phyloP scores from a whole-genome alignment of 768 basidiomycete genomes.

The Leccinellum albellum region DNA sequence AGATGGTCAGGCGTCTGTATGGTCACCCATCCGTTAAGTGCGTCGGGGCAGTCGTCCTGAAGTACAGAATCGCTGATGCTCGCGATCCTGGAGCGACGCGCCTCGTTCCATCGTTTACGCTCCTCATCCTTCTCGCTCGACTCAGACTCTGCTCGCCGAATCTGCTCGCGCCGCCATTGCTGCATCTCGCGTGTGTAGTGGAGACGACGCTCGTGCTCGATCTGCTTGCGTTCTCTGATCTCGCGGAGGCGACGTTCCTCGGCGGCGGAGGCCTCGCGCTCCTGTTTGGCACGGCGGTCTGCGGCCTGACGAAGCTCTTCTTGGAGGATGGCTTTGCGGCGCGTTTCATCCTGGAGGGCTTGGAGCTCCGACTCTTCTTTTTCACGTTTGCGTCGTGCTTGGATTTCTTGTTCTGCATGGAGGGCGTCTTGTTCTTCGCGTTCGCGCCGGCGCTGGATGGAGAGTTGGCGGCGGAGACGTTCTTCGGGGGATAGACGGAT shows the following conservation, averaged over 20 bases:
- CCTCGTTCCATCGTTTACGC: slow-evolving; percentile 38
- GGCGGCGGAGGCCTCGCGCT: slow-evolving; percentile 38
- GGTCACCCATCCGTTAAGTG: slow-evolving; percentile 57
- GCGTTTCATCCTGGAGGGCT: slow-evolving; percentile 41
- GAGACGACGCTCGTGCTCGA: slow-evolving; percentile 45
- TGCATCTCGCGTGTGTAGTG: slow-evolving; percentile 51
- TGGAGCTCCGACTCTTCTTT: slow-evolving; percentile 17
- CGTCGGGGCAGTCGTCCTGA: slow-evolving; percentile 36
- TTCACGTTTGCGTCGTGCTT: slow-evolving; percentile 27
- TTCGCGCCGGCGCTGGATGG: slow-evolving; percentile 20
- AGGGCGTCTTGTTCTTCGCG: slow-evolving; percentile 42
- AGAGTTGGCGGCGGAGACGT: slow-evolving; percentile 20
- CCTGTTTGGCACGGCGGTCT: slow-evolving; percentile 34
- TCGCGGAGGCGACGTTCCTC: slow-evolving; percentile 45
- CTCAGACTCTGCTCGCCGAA: slow-evolving; percentile 41
- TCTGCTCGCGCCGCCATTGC: slow-evolving; percentile 50
- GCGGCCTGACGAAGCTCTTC: slow-evolving; percentile 39
- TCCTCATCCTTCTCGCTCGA: slow-evolving; percentile 43
- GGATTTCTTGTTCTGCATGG: slow-evolving; percentile 43
- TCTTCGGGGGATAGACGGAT: slow-evolving; percentile 25
- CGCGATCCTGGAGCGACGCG: slow-evolving; percentile 37
- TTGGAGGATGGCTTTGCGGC: slow-evolving; percentile 41
- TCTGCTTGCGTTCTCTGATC: slow-evolving; percentile 44
- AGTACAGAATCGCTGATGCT: slow-evolving; percentile 46
- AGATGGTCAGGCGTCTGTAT: slow-evolving; percentile 52